phyloP scores from a whole-genome alignment of 192 early-diverging fungal genomes.

The Linnemannia elongata region DNA sequence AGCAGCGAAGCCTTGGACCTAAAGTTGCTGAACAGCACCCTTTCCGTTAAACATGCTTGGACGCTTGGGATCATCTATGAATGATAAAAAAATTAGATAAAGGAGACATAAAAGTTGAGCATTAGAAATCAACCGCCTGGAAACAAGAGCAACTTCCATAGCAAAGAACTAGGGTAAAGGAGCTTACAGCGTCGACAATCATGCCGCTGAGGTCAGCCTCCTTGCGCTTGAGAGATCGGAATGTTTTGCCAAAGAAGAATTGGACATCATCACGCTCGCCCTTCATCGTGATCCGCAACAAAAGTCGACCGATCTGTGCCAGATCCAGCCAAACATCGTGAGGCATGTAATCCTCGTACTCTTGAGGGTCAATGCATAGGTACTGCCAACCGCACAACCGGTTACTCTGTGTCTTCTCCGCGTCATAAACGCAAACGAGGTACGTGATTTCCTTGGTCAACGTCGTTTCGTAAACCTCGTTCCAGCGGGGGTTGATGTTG shows the following conservation, averaged over 20 bases:
- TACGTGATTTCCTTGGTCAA: constrained; percentile 64
- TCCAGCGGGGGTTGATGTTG: constrained; percentile 85
- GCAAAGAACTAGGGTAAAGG: neutral
- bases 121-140: no score
- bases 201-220: constrained; percentile 76
- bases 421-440: constrained; percentile 62
- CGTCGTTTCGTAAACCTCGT: constrained; percentile 80
- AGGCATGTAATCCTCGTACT: constrained; percentile 72
- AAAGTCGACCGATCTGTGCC: constrained; percentile 74
- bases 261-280: constrained; percentile 85
- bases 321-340: constrained; percentile 80
- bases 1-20: constrained; percentile 38
- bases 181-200: constrained; percentile 75
- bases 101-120: neutral
- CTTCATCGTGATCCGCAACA: constrained; percentile 81
- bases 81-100: neutral
- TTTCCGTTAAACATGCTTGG: constrained; percentile 72
- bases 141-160: neutral
- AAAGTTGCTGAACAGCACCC: constrained; percentile 68
- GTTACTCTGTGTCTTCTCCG: constrained; percentile 67
- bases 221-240: constrained; percentile 77
- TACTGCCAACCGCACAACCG: constrained; percentile 74
- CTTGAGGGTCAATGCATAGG: constrained; percentile 68
- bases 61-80: constrained; percentile 73
- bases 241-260: constrained; percentile 86